Evolutionary conservation across 164 flowering plant species (phyloP).

Genomic region (Berberis vulgaris): DNA sequence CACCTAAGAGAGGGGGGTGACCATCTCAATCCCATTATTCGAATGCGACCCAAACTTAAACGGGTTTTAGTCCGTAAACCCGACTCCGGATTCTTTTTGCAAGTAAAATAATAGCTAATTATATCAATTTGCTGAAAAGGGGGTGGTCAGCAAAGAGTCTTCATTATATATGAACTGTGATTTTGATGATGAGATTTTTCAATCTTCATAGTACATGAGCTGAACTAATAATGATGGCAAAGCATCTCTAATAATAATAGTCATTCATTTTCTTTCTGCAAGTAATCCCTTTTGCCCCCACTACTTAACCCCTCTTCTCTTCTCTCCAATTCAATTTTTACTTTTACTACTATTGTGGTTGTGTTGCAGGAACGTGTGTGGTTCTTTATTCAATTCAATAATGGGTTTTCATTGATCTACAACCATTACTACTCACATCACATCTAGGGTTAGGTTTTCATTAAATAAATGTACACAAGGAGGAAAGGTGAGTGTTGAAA

Average conservation of each 20-base stretch:
- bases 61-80: no score
- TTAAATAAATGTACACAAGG: constrained; percentile 11
- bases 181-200: constrained; percentile 4
- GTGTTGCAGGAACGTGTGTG: constrained; percentile 13
- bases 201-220: constrained; percentile 7
- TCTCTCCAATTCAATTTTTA: constrained; percentile 3
- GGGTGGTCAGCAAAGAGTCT: no score
- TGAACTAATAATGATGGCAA: constrained; percentile 38
- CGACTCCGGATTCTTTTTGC: no score
- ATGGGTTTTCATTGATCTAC: background rate
- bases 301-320: background rate
- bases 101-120: no score
- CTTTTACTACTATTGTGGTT: constrained; percentile 1
- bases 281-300: background rate
- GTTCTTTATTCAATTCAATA: background rate
- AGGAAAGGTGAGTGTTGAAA: background rate
- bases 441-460: constrained; percentile 13
- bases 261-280: background rate
- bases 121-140: no score
- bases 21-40: no score
- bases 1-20: no score
- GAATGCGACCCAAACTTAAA: no score
- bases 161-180: constrained; percentile 1
- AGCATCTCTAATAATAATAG: constrained; percentile 14
- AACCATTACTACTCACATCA: background rate